phyloP scores from a whole-genome alignment of 2,329 filamentous ascomycete species.

The Aspergillus latus region DNA sequence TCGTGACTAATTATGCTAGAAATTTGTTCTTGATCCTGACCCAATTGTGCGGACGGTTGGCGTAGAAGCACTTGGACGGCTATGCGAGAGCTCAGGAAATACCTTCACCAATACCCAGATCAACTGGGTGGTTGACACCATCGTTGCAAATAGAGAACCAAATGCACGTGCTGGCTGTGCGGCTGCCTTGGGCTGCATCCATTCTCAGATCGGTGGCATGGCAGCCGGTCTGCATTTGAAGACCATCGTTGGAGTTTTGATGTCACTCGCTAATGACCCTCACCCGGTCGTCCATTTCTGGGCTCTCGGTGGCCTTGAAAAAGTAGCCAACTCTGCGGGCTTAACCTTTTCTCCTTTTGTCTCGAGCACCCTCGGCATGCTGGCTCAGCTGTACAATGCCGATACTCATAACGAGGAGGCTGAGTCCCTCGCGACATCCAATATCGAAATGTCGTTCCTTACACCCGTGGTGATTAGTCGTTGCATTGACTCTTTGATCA shows the following conservation, averaged over 20 bases:
- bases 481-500: slow-evolving; percentile 92
- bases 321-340: slow-evolving; percentile 87
- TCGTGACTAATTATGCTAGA: slow-evolving; percentile 37
- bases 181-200: slow-evolving; percentile 87
- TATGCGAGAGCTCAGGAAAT: slow-evolving; percentile 84
- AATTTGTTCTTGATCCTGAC: slow-evolving; percentile 79
- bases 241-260: slow-evolving; percentile 97
- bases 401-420: slow-evolving; percentile 90
- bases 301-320: slow-evolving; percentile 83
- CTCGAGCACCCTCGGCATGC: slow-evolving; percentile 85
- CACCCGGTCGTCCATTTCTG: slow-evolving; percentile 95
- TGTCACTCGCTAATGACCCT: slow-evolving; percentile 93
- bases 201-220: slow-evolving; percentile 95
- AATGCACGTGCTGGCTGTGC: slow-evolving; percentile 92
- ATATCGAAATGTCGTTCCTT: slow-evolving; percentile 80
- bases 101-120: slow-evolving; percentile 86
- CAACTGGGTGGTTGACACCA: slow-evolving; percentile 88
- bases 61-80: slow-evolving; percentile 77
- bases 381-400: slow-evolving; percentile 86
- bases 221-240: slow-evolving; percentile 94
- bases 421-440: slow-evolving; percentile 76
- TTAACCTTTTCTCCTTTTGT: slow-evolving; percentile 90
- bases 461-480: slow-evolving; percentile 80
- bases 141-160: slow-evolving; percentile 89
- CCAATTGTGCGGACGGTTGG: slow-evolving; percentile 82